These are phyloP conservation scores for Digitaria exilis DNA, from an alignment of 202 grass and related monocot species.

Conservation along the genomic window DNA sequence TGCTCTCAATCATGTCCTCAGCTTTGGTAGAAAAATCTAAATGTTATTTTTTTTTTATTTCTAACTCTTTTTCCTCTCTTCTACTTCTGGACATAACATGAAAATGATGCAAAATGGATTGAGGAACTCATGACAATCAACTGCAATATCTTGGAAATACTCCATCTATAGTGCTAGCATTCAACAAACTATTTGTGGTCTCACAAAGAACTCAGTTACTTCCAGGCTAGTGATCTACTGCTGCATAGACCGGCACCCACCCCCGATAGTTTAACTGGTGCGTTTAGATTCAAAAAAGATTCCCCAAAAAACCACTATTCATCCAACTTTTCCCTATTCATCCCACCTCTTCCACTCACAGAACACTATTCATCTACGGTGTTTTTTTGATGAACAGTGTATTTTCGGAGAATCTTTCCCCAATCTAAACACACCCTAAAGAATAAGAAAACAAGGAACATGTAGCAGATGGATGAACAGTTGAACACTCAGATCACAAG, in stretches of 20 bases:
- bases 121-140: constrained; percentile 13
- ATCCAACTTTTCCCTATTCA: no score
- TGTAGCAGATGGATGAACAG: constrained; percentile 27
- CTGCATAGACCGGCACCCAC: constrained; percentile 35
- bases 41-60: not conserved
- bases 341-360: no score
- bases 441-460: constrained; percentile 42
- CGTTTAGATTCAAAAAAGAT: no score
- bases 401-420: no score
- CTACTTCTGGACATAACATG: constrained; percentile 8
- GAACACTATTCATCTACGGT: no score
- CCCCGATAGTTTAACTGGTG: no score
- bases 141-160: constrained; percentile 1
- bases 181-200: constrained; percentile 20
- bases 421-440: no score
- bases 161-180: constrained; percentile 16
- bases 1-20: constrained; percentile 10
- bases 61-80: not conserved
- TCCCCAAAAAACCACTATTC: no score
- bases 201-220: constrained; percentile 12
- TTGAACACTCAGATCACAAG: constrained; percentile 39
- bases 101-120: not conserved
- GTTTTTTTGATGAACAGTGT: no score
- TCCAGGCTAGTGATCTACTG: constrained; percentile 25
- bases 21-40: constrained; percentile 4